Evolutionary conservation across 2,329 filamentous ascomycete genomes (phyloP), one percentile per base, ranked within the genome.

Genomic region (Emmonsiellopsis sp.): DNA sequence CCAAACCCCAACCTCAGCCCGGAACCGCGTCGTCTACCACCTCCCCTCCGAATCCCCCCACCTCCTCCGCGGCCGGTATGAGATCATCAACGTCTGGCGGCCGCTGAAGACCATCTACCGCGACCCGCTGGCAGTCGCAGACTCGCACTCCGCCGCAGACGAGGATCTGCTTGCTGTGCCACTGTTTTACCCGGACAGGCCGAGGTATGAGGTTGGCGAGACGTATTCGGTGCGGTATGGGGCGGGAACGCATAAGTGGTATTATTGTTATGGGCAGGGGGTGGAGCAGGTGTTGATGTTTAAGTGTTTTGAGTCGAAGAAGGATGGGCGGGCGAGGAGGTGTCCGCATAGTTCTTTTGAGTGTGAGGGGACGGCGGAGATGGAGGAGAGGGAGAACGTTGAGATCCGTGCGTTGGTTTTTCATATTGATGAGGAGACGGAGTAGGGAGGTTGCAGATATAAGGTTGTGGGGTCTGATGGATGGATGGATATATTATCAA

Each of bases 221-320:
- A 80, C 76, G 9, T 76, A 73, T 55, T 57, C 62, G 0, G 73
- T 79, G 2, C 67, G 66, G n/a, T 58, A 75, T 50, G 70, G 72
- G 54, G 58, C 62, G 0, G 53, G 58, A 2, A 44, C 4, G 45
- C 76, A 80, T 40, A 69, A 66, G 60, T 82, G 79, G 79, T 77
- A 75, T 61, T 82, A 79, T 63, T 71, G 77, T 55, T 71, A 71
- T 47, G 71, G 70, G 1, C 74, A 82, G 61, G 71, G 68, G 0
- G 78, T 79, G 0, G 70, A 77, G 3, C 74, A 84, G 67, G 76
- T 79, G 3, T 70, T 80, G 2, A 60, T 84, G 43, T 80, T 84
- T 65, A 84, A 84, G 64, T 82, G 79, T 60, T 84, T 78, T 61
- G 82, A 84, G 63, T 78, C 71, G 31, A 78, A 80, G 70, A 69